Conservation (phyloP, 177 flowering plant genomes). For the Vitis hybrid region DNA sequence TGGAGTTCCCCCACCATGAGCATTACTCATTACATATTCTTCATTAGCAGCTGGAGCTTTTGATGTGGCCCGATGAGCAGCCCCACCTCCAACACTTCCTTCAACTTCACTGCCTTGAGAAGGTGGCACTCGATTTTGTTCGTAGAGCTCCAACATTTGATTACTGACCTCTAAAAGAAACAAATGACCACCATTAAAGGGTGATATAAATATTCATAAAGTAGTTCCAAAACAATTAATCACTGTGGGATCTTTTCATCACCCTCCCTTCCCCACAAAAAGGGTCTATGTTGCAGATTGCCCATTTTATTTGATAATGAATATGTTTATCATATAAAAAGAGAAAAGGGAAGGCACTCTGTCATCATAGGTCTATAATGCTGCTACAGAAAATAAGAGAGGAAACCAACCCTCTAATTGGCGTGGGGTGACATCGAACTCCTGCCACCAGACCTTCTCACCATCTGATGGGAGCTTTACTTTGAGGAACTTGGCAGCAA, state of each 20-base stretch:
- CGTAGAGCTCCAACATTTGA: conserved; percentile 94
- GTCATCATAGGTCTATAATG: no score
- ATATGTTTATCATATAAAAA: no score
- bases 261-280: no score
- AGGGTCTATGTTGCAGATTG: no score
- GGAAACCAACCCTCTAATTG: conserved; percentile 81
- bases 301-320: no score
- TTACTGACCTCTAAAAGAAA: conserved; percentile 85
- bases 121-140: conserved; percentile 71
- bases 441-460: conserved; percentile 98
- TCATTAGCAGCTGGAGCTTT: conserved; percentile 44
- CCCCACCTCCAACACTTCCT: conserved; percentile 50
- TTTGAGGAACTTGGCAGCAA: conserved; percentile 94
- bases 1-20: no score
- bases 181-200: conserved; percentile 2
- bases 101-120: conserved; percentile 77
- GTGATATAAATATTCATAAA: neutral
- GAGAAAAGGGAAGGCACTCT: no score
- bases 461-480: conserved; percentile 91
- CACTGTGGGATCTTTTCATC: no score
- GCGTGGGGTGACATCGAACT: conserved; percentile 96
- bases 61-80: conserved; percentile 35
- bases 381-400: conserved; percentile 6
- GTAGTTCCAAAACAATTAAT: no score
- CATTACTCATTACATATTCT: conserved; percentile 25